Evolutionary conservation across 2,329 filamentous ascomycete species (phyloP).

Genomic region (Trichophyton benhamiae): DNA sequence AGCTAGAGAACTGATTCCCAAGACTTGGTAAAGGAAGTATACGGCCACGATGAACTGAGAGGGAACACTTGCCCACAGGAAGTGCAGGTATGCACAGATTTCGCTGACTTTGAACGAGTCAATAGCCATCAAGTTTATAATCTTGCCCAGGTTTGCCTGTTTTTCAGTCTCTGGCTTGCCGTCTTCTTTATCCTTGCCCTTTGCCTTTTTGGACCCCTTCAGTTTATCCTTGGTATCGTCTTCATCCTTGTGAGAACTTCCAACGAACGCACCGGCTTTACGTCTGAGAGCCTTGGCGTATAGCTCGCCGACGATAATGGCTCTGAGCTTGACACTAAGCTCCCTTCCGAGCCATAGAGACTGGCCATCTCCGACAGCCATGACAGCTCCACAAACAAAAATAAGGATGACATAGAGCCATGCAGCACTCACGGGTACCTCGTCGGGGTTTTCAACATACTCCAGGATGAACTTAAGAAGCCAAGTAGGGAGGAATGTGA

Average conservation of each 20-base stretch:
- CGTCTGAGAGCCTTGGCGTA: constrained; percentile 90
- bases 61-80: constrained; percentile 82
- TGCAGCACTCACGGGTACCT: constrained; percentile 69
- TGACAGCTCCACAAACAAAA: constrained; percentile 67
- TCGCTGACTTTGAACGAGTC: constrained; percentile 98
- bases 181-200: constrained; percentile 16
- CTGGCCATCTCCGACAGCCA: constrained; percentile 72
- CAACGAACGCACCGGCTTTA: constrained; percentile 67
- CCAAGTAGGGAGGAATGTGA: constrained; percentile 84
- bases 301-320: constrained; percentile 93
- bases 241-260: constrained; percentile 42
- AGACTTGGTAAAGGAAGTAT: constrained; percentile 70
- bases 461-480: constrained; percentile 83
- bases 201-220: constrained; percentile 21
- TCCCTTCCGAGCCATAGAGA: constrained; percentile 88
- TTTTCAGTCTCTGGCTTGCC: constrained; percentile 39
- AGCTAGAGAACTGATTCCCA: constrained; percentile 86
- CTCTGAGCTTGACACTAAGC: constrained; percentile 82
- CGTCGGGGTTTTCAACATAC: constrained; percentile 74
- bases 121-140: constrained; percentile 98
- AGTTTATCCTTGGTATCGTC: constrained; percentile 18
- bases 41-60: constrained; percentile 77
- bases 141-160: constrained; percentile 89
- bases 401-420: constrained; percentile 93
- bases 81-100: constrained; percentile 88